phyloP scores from a whole-genome alignment of 345 rosid genomes.

The Corchorus olitorius region DNA sequence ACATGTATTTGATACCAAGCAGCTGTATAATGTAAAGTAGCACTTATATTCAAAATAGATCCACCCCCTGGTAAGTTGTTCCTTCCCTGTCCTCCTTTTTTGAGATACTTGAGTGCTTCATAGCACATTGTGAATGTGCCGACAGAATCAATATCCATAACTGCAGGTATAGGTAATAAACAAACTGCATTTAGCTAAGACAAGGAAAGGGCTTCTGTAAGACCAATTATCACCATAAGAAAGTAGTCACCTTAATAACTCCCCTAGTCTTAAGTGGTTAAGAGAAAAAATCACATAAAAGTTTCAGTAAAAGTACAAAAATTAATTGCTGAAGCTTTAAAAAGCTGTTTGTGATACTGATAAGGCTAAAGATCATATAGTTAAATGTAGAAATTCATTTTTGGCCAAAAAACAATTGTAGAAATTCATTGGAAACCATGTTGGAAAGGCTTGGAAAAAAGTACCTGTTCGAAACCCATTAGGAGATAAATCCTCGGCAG shows the following conservation, averaged over 20 bases:
- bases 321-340: background rate
- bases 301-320: background rate
- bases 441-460: background rate
- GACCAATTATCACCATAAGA: background rate
- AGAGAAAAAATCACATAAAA: background rate
- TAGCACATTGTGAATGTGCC: constrained; percentile 82
- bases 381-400: no score
- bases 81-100: constrained; percentile 68
- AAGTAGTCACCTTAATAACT: background rate
- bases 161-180: constrained; percentile 36
- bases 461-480: constrained; percentile 83
- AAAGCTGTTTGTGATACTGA: background rate
- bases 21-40: constrained; percentile 78
- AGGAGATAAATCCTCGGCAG: constrained; percentile 82
- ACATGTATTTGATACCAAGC: constrained; percentile 87
- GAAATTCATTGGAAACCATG: background rate
- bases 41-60: constrained; percentile 70
- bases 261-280: background rate
- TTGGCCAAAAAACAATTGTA: no score
- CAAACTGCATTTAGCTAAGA: constrained; percentile 4
- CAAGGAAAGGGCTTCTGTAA: background rate
- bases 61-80: constrained; percentile 47
- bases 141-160: constrained; percentile 76
- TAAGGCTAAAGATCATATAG: background rate
- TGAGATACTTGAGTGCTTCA: constrained; percentile 68